Base-by-base conservation (phyloP, 306 rosid species). In the Corylus americana region DNA sequence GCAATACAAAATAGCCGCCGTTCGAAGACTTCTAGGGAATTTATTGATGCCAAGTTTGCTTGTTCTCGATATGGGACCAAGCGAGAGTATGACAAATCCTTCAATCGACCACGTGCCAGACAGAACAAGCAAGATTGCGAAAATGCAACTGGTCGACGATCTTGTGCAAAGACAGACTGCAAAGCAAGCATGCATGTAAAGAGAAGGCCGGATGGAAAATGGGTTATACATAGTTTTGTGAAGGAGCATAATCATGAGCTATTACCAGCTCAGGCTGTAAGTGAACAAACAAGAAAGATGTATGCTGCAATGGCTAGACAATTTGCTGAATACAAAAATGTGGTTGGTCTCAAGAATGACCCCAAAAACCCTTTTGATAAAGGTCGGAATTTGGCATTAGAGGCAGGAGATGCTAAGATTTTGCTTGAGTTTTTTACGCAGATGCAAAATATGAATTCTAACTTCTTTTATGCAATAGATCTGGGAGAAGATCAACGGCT, bases 161-260 rank as follows among this genome's bases (percentile, higher is more conserved):
- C 99, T 42, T 91, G 99, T 77, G 89, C 99, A 51, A 95, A 95
- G 89, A 95, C 98, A 54, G 99, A 93, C 25, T 95, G 99, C 82
- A 95, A 93, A 91, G 99, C 99, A 81, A 90, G 97, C 83, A 93
- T 95, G 99, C 99, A 95, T 84, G 99, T 95, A 78, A 95, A 95
- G 92, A 90, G 99, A 88, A 91, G 94, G 83, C 58, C 88, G 12
- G 99, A 95, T 90, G 99, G 99, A 66, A 93, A 93, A 83, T 95
- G 99, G 99, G 96, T 95, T 42, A 95, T 95, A 82, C 98, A 93
- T 83, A 95, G 89, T 83, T 95, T 95, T 85, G 90, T 95, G 81
- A 95, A 91, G 91, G 96, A 90, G 86, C 99, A 95, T 85, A 95
- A 95, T 84, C 99, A 95, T 20, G 99, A 89, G 75, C 92, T 95